phyloP scores from a whole-genome alignment of 495 filamentous ascomycete genomes.

The Beverwykella pulmonaria region DNA sequence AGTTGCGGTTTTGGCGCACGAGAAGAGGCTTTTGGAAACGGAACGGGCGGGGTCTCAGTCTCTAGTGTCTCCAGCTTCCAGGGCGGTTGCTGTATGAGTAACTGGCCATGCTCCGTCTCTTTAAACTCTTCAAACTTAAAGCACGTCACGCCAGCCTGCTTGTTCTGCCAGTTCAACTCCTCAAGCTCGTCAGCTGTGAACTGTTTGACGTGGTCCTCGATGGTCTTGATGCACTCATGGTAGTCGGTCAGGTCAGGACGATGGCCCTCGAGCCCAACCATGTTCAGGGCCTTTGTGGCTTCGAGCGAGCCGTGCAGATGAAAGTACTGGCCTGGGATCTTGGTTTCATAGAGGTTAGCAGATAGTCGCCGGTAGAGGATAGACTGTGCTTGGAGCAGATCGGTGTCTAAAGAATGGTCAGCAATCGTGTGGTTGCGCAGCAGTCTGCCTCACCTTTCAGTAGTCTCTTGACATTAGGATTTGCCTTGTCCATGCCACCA shows the following conservation, averaged over 20 bases:
- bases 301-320: constrained; percentile 80
- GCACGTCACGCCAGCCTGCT: constrained; percentile 68
- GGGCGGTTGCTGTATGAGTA: constrained; percentile 53
- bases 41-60: constrained; percentile 54
- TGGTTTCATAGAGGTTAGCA: constrained; percentile 74
- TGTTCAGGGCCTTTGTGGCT: constrained; percentile 66
- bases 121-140: constrained; percentile 68
- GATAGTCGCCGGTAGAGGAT: constrained; percentile 73
- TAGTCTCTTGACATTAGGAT: constrained; percentile 61
- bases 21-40: constrained; percentile 49
- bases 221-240: constrained; percentile 64
- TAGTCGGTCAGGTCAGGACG: constrained; percentile 67
- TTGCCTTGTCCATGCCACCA: constrained; percentile 66
- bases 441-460: constrained; percentile 59
- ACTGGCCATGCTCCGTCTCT: constrained; percentile 60
- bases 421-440: neutral
- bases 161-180: constrained; percentile 59
- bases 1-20: constrained; percentile 31
- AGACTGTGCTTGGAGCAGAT: constrained; percentile 69
- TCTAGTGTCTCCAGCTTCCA: constrained; percentile 58
- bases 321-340: constrained; percentile 65
- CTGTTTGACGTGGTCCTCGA: constrained; percentile 65
- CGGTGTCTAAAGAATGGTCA: constrained; percentile 59
- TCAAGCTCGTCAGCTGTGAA: constrained; percentile 68
- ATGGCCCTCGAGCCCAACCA: constrained; percentile 69